Base-by-base conservation (phyloP, 805 yeast genomes). In the Cyberlindnera mississippiensis region DNA sequence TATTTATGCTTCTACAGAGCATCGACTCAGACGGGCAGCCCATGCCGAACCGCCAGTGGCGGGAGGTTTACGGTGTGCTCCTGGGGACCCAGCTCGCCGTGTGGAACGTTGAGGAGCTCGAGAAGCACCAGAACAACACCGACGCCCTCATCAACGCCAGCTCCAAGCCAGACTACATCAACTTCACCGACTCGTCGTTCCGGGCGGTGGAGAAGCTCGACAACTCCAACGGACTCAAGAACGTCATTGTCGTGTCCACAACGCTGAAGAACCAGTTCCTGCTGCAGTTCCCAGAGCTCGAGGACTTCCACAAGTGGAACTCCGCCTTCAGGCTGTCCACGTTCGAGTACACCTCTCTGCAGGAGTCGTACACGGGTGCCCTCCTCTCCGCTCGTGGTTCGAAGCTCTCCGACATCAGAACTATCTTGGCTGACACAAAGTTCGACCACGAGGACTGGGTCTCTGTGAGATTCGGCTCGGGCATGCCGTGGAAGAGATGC, bases 401-500 rank as follows among this genome's bases (percentile, higher is more conserved):
- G 5, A 70, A 84, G 46, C 67, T 93, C 46, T 82, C 91, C 40
- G 98, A 95, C 57, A 89, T 93, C 48, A 76, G 85, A 46, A 84
- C 91, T 13, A 72, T 93, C 34, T 70, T 93, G 44, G 83, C 95
- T 1, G 96, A 85, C 50, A 82, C 93, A 15, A 82, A 91, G 56
- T 85, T 80, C 59, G 78, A 77, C 45, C 93, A 88, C 57, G 96
- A 87, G 62, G 96, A 90, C 56, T 91, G 96, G 97, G 89, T 85
- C 33, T 76, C 89, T 60, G 95, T 93, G 14, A 73, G 98, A 50
- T 93, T 91, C 62, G 98, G 99, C 15, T 77, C 93, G 9, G 99
- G 99, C 18, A 87, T 88, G 95, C 96, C 97, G 2, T 93, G 97
- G 97, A 85, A 82, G 58, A 75, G 95, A 45, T 91, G 96, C 58